A percentile compares a stretch with the other conserved stretches of the same genome.
phyloP scores from a whole-genome alignment of 208 protist genomes.

The Trypanosoma cruzi region DNA sequence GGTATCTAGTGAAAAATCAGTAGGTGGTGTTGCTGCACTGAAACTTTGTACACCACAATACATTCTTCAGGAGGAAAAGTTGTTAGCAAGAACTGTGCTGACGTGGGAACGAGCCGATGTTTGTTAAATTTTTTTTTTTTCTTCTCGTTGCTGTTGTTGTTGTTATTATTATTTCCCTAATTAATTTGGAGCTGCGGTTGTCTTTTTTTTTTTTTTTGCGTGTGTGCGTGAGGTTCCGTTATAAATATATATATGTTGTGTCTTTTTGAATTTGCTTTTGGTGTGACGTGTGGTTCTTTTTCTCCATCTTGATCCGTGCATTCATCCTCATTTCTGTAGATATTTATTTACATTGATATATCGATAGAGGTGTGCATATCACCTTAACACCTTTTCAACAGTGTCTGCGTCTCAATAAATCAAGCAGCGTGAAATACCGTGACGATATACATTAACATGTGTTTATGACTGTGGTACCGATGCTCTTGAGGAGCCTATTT shows the following conservation, averaged over 20 bases:
- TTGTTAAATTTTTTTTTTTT: slow-evolving; percentile 18
- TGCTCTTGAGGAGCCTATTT: background rate
- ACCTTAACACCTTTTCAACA: background rate
- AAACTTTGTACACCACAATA: slow-evolving; percentile 30
- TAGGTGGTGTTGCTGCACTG: slow-evolving; percentile 12
- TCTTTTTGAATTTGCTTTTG: background rate
- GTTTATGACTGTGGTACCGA: background rate
- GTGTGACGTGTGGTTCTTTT: background rate
- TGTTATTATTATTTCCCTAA: background rate
- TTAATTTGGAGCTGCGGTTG: background rate
- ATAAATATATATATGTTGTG: background rate
- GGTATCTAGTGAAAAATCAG: slow-evolving; percentile 1
- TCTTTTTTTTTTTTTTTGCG: slow-evolving; percentile 23
- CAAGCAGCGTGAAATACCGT: background rate
- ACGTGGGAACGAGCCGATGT: slow-evolving; percentile 35
- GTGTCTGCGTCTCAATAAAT: background rate
- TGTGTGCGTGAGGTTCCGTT: background rate
- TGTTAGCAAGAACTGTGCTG: slow-evolving; percentile 43
- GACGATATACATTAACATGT: background rate
- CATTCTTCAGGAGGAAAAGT: slow-evolving; percentile 25
- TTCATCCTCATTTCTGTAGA: background rate
- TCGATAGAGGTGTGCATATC: background rate
- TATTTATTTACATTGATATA: background rate
- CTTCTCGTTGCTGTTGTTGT: slow-evolving; percentile 12
- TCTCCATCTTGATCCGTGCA: background rate